A percentile compares a stretch with the other conserved stretches of the same genome.
Conservation (phyloP, 305 asterid genomes). For the Fraxinus nigra region DNA sequence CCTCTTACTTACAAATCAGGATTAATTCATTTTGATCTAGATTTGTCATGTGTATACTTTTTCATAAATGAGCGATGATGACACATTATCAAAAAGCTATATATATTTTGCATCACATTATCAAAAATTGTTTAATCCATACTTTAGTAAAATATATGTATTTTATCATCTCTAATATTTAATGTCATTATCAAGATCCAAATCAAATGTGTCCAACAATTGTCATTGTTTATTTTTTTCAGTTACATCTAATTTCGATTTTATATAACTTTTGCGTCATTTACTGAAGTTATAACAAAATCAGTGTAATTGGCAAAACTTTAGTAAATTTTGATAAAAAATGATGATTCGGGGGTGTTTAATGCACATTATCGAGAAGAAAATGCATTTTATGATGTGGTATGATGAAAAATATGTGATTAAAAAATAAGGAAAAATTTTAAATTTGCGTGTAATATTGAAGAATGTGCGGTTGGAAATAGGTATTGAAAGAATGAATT, state of each 20-base stretch:
- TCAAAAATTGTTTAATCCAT: not conserved
- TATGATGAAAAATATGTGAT: too few relatives aligned
- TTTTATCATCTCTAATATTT: not conserved
- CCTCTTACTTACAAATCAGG: too few relatives aligned
- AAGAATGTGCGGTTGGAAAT: too few relatives aligned
- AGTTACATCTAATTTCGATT: not conserved
- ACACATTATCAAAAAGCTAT: not conserved
- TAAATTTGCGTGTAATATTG: too few relatives aligned
- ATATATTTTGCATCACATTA: not conserved
- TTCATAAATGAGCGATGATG: not conserved
- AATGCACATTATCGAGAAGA: too few relatives aligned
- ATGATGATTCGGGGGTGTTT: too few relatives aligned
- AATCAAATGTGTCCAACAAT: not conserved
- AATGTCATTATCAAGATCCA: not conserved
- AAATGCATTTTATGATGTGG: too few relatives aligned
- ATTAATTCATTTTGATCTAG: too few relatives aligned
- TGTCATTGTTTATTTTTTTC: not conserved
- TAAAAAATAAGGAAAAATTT: too few relatives aligned
- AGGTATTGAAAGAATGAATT: too few relatives aligned
- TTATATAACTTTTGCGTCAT: not conserved
- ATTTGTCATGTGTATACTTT: not conserved
- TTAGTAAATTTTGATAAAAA: too few relatives aligned
- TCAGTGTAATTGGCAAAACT: not conserved
- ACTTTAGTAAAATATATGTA: too few relatives aligned
- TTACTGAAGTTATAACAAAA: not conserved